These are phyloP conservation scores for Saccharomycopsis sp. DNA, from an alignment of 805 yeast species.

Conservation along the genomic window DNA sequence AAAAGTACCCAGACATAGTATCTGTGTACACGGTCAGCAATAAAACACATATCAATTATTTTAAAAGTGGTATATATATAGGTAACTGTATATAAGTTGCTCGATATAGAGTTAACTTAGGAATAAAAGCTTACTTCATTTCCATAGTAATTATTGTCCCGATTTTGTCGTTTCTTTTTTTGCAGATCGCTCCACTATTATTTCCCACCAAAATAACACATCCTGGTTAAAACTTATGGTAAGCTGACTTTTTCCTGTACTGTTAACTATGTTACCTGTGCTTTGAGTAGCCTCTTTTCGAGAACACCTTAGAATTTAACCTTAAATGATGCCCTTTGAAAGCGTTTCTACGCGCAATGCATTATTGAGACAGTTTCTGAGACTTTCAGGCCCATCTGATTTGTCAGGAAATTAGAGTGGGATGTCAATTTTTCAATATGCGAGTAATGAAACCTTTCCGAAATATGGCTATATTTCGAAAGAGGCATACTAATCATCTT, in stretches of 20 bases:
- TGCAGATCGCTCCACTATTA: not conserved
- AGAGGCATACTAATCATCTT: no score
- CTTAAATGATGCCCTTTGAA: not conserved
- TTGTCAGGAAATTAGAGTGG: not conserved
- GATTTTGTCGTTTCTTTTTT: not conserved
- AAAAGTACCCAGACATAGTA: not conserved
- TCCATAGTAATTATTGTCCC: not conserved
- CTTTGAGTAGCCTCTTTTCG: not conserved
- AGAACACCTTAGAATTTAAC: not conserved
- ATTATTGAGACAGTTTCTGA: not conserved
- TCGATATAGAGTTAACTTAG: not conserved
- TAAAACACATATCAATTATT: not conserved
- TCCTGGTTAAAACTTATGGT: not conserved
- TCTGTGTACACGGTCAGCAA: not conserved
- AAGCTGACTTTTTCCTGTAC: no score
- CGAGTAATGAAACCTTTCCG: no score
- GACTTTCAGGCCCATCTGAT: not conserved
- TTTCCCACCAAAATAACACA: not conserved
- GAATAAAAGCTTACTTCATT: not conserved
- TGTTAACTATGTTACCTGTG: no score
- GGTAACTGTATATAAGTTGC: not conserved
- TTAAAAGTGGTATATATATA: not conserved
- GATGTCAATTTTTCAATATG: not conserved
- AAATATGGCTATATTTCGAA: no score
- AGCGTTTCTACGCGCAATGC: not conserved